Evolutionary conservation across 495 filamentous ascomycete species (phyloP), one percentile per base, ranked within the genome.

Genomic region (Neurospora sp.): DNA sequence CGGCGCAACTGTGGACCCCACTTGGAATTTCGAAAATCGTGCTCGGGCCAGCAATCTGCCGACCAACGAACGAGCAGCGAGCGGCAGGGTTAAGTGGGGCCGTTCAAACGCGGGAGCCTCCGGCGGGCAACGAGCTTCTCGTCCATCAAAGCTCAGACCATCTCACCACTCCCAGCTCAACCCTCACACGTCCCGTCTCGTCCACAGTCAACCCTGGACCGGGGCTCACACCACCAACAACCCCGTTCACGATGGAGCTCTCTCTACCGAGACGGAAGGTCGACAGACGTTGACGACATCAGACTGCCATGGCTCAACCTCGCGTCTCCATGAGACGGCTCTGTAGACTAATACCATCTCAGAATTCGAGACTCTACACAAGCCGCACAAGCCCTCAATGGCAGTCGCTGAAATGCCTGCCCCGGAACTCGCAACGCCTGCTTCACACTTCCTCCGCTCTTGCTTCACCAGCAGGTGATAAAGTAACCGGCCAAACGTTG

Each of bases 251-350:
- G 31, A 35, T 69, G 70, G 27, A 68, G 44, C 70, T 65, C 42
- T 38, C 22, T 59, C 31, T 35, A 10, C 31, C 40, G 4, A 9
- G 70, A 68, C 42, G 12, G 48, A 31, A 59, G 22, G 48, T 59
- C 20, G 48, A 22, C 48, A 59, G 10, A 59, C 20, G 20, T 59
- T 31, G 48, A 14, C 27, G 8, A 68, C 31, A 35, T 27, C 31
- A 68, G 27, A 68, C 42, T 16, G 44, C 35, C 70, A 81, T 81
- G 78, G 71, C 78, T 65, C 68, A 76, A 40, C 65, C 70, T 41
- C 75, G 74, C 37, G 68, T 74, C 61, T 73, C 73, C 3, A 44
- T 80, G 73, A 74, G 77, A 61, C 78, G 77, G 37, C 68, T 80
- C 40, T 73, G 74, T 45, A 72, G 31, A 31, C 41, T 73, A 8